Conservation (phyloP, 306 rosid species). For the Glycyrrhiza uralensis region DNA sequence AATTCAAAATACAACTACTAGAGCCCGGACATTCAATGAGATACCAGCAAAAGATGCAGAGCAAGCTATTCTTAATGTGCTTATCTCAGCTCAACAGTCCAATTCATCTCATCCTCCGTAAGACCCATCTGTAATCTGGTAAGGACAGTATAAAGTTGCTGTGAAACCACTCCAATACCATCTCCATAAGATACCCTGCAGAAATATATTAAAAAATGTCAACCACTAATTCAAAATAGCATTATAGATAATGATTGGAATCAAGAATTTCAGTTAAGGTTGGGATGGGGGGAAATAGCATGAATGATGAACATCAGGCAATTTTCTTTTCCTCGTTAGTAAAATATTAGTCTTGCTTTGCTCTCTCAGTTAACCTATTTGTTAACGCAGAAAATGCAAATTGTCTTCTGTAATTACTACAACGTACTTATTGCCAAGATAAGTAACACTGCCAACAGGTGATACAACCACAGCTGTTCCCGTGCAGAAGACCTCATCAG, state of each 20-base stretch:
- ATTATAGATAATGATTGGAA: neutral
- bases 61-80: slow-evolving; percentile 7
- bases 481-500: slow-evolving; percentile 94
- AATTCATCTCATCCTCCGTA: slow-evolving; percentile 69
- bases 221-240: slow-evolving; percentile 3
- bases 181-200: slow-evolving; percentile 64
- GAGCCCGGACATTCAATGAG: neutral
- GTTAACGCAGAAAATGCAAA: slow-evolving; percentile 16
- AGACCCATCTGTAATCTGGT: slow-evolving; percentile 96
- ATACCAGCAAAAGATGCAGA: neutral
- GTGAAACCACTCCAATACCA: slow-evolving; percentile 71
- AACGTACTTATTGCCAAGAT: slow-evolving; percentile 60
- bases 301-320: neutral
- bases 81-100: slow-evolving; percentile 79
- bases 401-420: neutral
- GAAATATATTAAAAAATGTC: neutral
- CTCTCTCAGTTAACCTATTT: slow-evolving; percentile 9
- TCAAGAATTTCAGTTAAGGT: neutral
- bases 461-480: slow-evolving; percentile 98
- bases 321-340: neutral
- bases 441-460: slow-evolving; percentile 95
- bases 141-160: slow-evolving; percentile 73
- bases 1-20: neutral
- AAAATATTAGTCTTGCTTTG: neutral
- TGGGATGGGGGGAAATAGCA: neutral